Evolutionary conservation across 164 flowering plant genomes (phyloP).

Genomic region (Paratinospora sagittata): DNA sequence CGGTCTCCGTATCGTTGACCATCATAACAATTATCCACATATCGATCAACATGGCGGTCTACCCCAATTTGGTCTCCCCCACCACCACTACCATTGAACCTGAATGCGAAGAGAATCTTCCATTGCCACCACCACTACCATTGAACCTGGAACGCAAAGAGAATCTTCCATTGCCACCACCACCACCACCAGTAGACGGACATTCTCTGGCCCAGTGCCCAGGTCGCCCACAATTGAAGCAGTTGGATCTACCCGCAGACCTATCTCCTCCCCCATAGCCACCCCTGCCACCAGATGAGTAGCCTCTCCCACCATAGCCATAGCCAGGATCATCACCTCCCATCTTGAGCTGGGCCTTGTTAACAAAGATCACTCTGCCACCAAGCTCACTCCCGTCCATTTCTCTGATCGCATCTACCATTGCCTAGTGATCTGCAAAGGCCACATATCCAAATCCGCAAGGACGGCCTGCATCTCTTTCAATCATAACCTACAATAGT

Average conservation of each 20-base stretch:
- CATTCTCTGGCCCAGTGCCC: conserved; percentile 99
- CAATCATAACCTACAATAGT: conserved; percentile 82
- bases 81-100: conserved; percentile 55
- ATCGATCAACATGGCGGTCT: conserved; percentile 67
- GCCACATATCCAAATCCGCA: conserved; percentile 99
- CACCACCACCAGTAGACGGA: conserved; percentile 69
- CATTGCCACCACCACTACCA: conserved; percentile 52
- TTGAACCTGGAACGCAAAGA: conserved; percentile 50
- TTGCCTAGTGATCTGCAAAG: conserved; percentile 80
- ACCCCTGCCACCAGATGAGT: conserved; percentile 65
- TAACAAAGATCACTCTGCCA: too few species aligned
- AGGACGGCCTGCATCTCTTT: conserved; percentile 89
- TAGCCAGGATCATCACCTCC: conserved; percentile 52
- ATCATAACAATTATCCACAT: conserved; percentile 55
- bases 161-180: conserved; percentile 40
- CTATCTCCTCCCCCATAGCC: conserved; percentile 64
- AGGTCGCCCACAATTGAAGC: conserved; percentile 95
- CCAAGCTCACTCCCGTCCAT: conserved; percentile 90
- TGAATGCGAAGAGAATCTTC: conserved; percentile 40
- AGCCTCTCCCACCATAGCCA: conserved; percentile 61
- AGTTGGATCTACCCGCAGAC: conserved; percentile 56
- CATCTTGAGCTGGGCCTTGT: too few species aligned
- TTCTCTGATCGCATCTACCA: conserved; percentile 91
- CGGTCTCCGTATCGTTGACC: too few species aligned
- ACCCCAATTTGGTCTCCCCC: conserved; percentile 72